Base-by-base conservation (phyloP, 2,329 filamentous ascomycete species). In the Cordyceps cicadae region DNA sequence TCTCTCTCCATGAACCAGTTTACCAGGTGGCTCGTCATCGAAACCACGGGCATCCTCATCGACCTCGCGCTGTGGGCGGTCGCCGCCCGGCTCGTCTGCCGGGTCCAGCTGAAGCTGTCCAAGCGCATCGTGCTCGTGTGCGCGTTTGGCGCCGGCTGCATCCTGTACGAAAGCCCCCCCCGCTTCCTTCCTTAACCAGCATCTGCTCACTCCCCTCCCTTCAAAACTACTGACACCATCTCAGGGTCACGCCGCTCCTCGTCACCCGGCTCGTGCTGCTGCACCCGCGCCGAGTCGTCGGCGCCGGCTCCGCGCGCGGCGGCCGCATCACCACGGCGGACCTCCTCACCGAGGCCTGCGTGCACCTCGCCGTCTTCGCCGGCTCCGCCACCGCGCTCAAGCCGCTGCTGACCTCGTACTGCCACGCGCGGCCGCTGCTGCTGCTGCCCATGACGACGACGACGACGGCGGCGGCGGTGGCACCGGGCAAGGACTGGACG, bases 301-400 rank as follows among this genome's bases (percentile, higher is more conserved):
- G 55, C 21, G 55, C 32, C 19, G 53, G 43, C 21, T 45, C 59
- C 4, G 32, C 45, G 3, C 34, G 17, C 29, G 43, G 49, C 52
- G 43, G n/a, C n/a, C n/a, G 3, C 24, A 24, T 43, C 52, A 61
- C 51, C 17, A 29, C 45, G 3, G 49, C 59, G 24, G 45, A 54
- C n/a, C n/a, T 61, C 21, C 6, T 61, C 51, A 61, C 59, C 24
- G 59, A 55, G 34, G 59, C 51, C 1, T 50, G 45, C 34, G 12
- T 61, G n/a, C 34, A 56, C 24, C 41, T 61, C 19, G 49, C 52
- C 59, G 50, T 61, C 17, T 50, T 61, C 24, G 21, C 59, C 45
- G 34, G 51, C 45, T 55, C 59, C 32, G 52, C 37, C 3, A 55
- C 59, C 11, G 24, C 59, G 5, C 59, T 61, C 15, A 61, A 61